These are phyloP conservation scores for Colletotrichum cuscutae DNA, from an alignment of 2,329 filamentous ascomycete genomes.

Conservation along the genomic window DNA sequence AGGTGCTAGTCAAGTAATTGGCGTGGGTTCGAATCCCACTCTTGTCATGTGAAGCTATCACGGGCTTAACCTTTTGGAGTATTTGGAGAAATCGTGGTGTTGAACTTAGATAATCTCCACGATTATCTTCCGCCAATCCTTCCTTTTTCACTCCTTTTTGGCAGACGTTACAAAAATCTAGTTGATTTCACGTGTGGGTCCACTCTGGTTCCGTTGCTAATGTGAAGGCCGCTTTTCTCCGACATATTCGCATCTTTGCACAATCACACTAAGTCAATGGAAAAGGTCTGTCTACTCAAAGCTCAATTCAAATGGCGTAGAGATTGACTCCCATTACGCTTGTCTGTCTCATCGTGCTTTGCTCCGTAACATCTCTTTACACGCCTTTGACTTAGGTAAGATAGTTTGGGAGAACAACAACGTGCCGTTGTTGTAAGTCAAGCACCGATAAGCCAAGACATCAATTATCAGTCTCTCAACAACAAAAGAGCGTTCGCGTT, in stretches of 20 bases:
- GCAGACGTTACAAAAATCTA: background rate
- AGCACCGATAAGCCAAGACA: background rate
- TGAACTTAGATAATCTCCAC: background rate
- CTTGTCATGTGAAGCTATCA: background rate
- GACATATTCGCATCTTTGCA: background rate
- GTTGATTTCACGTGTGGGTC: background rate
- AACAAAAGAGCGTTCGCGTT: background rate
- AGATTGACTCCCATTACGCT: fast-evolving
- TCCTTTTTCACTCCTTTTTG: background rate
- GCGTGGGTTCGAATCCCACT: constrained; percentile 34
- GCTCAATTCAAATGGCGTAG: too few relatives aligned
- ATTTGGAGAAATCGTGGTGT: background rate
- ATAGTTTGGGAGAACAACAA: background rate
- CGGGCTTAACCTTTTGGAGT: background rate
- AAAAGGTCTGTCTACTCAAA: background rate
- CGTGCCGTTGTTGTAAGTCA: background rate
- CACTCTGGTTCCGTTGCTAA: background rate
- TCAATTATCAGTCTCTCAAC: background rate
- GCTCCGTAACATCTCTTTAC: background rate
- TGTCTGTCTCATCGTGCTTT: background rate
- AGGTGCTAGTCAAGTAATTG: constrained; percentile 35
- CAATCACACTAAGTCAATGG: background rate
- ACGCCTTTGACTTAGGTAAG: background rate
- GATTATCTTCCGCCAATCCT: fast-evolving
- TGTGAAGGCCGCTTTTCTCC: background rate